Evolutionary conservation across 208 protist species (phyloP).

Genomic region (Leishmania major): DNA sequence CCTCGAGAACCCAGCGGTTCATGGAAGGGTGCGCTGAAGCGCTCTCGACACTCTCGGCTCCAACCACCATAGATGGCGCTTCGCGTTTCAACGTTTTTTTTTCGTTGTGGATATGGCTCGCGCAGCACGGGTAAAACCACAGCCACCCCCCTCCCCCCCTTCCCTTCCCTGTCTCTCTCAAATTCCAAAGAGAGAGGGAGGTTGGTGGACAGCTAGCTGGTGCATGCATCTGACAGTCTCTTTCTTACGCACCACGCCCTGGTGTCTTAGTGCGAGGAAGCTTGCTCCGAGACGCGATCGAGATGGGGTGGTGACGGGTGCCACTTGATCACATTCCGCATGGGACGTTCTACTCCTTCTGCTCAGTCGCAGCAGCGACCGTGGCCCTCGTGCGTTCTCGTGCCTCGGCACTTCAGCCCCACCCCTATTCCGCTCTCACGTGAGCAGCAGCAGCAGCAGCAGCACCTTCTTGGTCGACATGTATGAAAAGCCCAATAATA

Average conservation of each 20-base stretch:
- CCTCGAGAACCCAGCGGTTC: not conserved
- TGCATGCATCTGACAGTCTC: not conserved
- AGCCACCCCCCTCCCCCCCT: not conserved
- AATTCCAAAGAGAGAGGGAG: not conserved
- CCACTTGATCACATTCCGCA: not conserved
- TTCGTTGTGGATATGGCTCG: not conserved
- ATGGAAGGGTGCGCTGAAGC: not conserved
- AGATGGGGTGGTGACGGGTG: not conserved
- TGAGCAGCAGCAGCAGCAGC: not conserved
- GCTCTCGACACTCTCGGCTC: not conserved
- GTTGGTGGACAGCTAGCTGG: not conserved
- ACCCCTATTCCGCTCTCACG: not conserved
- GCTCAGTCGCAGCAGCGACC: too few relatives aligned
- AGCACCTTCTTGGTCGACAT: not conserved
- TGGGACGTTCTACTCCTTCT: not conserved
- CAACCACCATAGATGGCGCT: not conserved
- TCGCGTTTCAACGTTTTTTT: not conserved
- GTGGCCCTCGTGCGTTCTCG: not conserved
- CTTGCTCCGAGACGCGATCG: not conserved
- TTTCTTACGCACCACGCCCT: not conserved
- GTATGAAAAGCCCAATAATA: constrained; percentile 1
- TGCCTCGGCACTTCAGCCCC: not conserved
- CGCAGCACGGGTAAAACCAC: not conserved
- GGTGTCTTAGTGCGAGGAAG: not conserved
- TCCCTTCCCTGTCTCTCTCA: not conserved